Percentiles rank a stretch among this genome's conserved stretches.
phyloP scores from a whole-genome alignment of 257 asterid genomes.

The Solanum clarkiae region DNA sequence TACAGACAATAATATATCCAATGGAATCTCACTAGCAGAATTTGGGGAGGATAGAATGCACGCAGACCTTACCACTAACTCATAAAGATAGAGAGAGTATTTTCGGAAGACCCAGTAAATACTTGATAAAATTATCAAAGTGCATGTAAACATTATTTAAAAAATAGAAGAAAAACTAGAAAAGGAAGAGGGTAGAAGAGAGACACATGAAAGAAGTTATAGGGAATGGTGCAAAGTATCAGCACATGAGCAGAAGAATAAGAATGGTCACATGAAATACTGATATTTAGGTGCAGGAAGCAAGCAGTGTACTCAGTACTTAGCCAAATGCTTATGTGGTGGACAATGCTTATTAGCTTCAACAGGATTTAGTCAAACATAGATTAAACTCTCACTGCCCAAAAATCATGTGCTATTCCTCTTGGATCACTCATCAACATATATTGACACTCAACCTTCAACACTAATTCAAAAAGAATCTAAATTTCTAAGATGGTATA shows the following conservation, averaged over 20 bases:
- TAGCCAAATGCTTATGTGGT: not conserved
- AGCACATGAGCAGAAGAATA: not conserved
- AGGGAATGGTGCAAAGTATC: slow-evolving; percentile 35
- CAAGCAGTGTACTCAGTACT: not conserved
- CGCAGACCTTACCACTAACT: too few relatives aligned
- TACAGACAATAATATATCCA: too few relatives aligned
- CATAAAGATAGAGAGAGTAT: too few relatives aligned
- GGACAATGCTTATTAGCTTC: not conserved
- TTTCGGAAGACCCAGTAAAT: too few relatives aligned
- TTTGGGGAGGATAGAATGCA: too few relatives aligned
- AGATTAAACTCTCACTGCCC: not conserved
- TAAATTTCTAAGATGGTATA: not conserved
- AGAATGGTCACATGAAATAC: not conserved
- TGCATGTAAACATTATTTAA: not conserved
- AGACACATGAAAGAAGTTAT: slow-evolving; percentile 27
- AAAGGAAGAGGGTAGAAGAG: not conserved
- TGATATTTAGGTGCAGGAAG: not conserved
- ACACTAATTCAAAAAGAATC: not conserved
- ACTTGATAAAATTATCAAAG: not conserved
- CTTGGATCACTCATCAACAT: slow-evolving; percentile 50
- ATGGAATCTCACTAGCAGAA: too few relatives aligned
- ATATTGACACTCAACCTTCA: not conserved
- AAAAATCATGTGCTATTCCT: slow-evolving; percentile 40
- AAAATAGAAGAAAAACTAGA: too few relatives aligned
- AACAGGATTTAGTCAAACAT: slow-evolving; percentile 53